phyloP scores from a whole-genome alignment of 163 green algal genomes.

The Chlorella variabilis region DNA sequence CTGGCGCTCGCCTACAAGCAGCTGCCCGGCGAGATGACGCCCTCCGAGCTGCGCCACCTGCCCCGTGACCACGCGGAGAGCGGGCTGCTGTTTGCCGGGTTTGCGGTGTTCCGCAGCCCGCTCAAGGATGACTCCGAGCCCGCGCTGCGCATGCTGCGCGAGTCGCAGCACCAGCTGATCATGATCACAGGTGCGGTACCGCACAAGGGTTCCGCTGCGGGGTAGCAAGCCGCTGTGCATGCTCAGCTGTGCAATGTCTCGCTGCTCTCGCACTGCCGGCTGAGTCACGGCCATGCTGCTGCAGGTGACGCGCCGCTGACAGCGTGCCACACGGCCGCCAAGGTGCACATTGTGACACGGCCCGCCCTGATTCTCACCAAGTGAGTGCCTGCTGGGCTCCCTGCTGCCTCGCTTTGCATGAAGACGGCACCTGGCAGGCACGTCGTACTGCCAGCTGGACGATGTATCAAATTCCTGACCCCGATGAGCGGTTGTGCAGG shows the following conservation, averaged over 20 bases:
- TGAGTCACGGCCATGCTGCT: too few species aligned
- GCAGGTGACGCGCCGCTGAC: conserved; percentile 91
- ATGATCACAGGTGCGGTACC: conserved; percentile 97
- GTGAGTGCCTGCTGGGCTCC: background rate
- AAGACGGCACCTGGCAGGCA: too few species aligned
- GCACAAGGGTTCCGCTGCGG: too few species aligned
- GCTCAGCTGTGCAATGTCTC: too few species aligned
- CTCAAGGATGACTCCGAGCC: conserved; percentile 79
- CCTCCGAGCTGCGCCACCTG: conserved; percentile 59
- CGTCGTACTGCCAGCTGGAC: too few species aligned
- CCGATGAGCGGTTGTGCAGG: too few species aligned
- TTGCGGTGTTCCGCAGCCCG: conserved; percentile 89
- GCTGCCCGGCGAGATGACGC: conserved; percentile 48
- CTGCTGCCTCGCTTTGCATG: too few species aligned
- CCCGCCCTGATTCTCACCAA: conserved; percentile 78
- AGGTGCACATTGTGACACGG: conserved; percentile 72
- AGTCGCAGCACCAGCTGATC: conserved; percentile 85
- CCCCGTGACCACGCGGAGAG: conserved; percentile 75
- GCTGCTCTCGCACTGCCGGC: too few species aligned
- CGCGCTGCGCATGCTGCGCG: conserved; percentile 69
- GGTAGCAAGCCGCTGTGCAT: too few species aligned
- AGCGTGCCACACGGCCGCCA: conserved; percentile 86
- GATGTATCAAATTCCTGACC: too few species aligned
- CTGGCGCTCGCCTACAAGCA: conserved; percentile 89
- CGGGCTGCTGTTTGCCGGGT: conserved; percentile 71